Conservation (phyloP, 768 basidiomycete species). For the Austroboletus eburneus region DNA sequence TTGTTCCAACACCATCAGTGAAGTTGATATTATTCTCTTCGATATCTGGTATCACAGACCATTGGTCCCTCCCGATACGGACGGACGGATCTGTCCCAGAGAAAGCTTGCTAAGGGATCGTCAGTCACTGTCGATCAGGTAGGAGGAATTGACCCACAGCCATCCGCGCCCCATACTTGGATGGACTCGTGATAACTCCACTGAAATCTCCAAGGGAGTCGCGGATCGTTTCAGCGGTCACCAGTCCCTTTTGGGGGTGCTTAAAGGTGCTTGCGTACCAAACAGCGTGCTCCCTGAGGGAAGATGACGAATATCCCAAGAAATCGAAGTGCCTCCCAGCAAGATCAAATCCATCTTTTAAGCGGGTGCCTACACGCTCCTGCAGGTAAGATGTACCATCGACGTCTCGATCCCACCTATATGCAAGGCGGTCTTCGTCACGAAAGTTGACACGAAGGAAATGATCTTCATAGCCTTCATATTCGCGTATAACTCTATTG, state of each 20-base stretch:
- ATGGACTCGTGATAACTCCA: slow-evolving; percentile 54
- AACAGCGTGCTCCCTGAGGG: slow-evolving; percentile 74
- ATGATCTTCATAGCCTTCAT: slow-evolving; percentile 52
- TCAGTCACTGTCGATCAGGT: slow-evolving; percentile 2
- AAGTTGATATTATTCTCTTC: slow-evolving; percentile 42
- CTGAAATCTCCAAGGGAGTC: slow-evolving; percentile 64
- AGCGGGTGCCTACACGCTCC: slow-evolving; percentile 51
- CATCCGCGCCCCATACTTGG: slow-evolving; percentile 79
- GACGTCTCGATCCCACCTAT: slow-evolving; percentile 65
- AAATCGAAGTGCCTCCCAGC: slow-evolving; percentile 75
- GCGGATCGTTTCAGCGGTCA: slow-evolving; percentile 60
- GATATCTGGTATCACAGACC: slow-evolving; percentile 62
- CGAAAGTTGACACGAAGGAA: slow-evolving; percentile 84
- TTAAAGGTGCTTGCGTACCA: slow-evolving; percentile 75
- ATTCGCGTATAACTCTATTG: slow-evolving; percentile 75
- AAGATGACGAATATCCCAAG: slow-evolving; percentile 76
- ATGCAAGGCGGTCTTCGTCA: slow-evolving; percentile 76
- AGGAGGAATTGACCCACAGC: slow-evolving; percentile 32
- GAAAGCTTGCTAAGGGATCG: slow-evolving; percentile 55
- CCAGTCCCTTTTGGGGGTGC: slow-evolving; percentile 37
- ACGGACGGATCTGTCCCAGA: slow-evolving; percentile 78
- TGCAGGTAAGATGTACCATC: slow-evolving; percentile 54
- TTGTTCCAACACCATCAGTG: slow-evolving; percentile 82
- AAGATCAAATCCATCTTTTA: slow-evolving; percentile 64
- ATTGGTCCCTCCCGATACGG: slow-evolving; percentile 48